Base-by-base conservation (phyloP, 352 stramenopile species). In the Phytophthora europaea region DNA sequence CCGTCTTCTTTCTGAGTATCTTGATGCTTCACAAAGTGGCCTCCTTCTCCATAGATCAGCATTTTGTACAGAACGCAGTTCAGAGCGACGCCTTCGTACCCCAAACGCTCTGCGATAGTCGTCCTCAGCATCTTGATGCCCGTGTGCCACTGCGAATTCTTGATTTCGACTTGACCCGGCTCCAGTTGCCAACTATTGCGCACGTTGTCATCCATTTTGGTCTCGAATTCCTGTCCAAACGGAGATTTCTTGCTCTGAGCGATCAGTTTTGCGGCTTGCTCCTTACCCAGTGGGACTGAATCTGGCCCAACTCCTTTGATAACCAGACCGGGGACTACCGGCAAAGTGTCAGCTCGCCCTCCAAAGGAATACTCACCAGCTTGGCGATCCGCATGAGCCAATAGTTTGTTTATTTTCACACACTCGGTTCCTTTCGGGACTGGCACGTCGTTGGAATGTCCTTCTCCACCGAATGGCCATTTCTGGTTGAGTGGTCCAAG, bases 1-100 rank as follows among this genome's bases (percentile, higher is more conserved):
- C 76, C 74, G 20, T 58, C 67, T 51, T 89, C 65, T 48, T 87
- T 87, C 73, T 89, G 79, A 20, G 73, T 87, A 56, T 87, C 76
- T 52, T 79, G 68, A 53, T 85, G 79, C 26, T 72, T 69, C 3
- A 68, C 58, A 60, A 84, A 88, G 43, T 50, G 43, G 5, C 43
- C 43, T 13, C 43, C 43, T 50, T 50, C 15, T 22, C 43, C 43
- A 23, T 50, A 50, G 43, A 50, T 22, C 15, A 50, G 18, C 43
- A 50, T 50, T 50, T 50, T 50, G 43, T 50, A 50, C 43, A 50
- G 18, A 6, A 22, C 7, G 18, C 43, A 50, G 18, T n/a, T 22
- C 6, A 50, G 7, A 6, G 6, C 5, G 3, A 50, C 43, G 43
- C 8, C 18, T 50, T 50, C 43, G 43, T 50, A 50, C 18, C 43